Evolutionary conservation across 1,139 yeast genomes (phyloP), one percentile per base, ranked within the genome.

Genomic region (Geotrichum klebahnii): DNA sequence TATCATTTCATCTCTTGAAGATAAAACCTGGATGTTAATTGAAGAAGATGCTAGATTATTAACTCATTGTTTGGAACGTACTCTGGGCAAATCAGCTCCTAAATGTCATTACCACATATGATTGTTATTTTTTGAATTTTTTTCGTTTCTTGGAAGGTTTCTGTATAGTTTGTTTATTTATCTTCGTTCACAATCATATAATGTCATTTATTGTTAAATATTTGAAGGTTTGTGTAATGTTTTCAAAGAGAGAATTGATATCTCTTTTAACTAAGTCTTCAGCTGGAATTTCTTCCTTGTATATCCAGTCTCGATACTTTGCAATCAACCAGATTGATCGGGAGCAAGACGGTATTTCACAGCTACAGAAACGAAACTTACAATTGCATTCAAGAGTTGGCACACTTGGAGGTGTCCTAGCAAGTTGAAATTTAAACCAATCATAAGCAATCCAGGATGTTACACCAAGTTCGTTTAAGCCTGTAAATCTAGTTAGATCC

Each of bases 21-120:
- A 55, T 44, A 56, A 57, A 37, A 55, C 57, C 35, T 65, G 68
- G 62, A 67, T 62, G 52, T 51, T 67, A 8, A 61, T 63, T 20
- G 60, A 56, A n/a, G 70, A 67, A 50, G 61, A 62, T 31, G 54
- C 67, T 19, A 56, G 64, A 19, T 57, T 65, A 42, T 47, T 67
- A 22, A 57, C 53, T 28, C 65, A 62, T 46, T 63, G 67, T 40
- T 57, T 67, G 28, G 62, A 64, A 46, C 59, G 67, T 33, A 59
- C 68, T 2, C 51, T 67, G 28, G 70, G 70, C 19, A 46, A 57
- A 24, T 55, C 54, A 26, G 56, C 57, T 20, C 52, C 53, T n/a
- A 53, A 55, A 17, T 62, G 66, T 44, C 28, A 8, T 3, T 40
- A 40, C 22, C 44, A 40, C n/a, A n/a, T n/a, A n/a, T n/a, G n/a